Conservation (phyloP, 129 eudicot species). For the Kitagawia praeruptora region DNA sequence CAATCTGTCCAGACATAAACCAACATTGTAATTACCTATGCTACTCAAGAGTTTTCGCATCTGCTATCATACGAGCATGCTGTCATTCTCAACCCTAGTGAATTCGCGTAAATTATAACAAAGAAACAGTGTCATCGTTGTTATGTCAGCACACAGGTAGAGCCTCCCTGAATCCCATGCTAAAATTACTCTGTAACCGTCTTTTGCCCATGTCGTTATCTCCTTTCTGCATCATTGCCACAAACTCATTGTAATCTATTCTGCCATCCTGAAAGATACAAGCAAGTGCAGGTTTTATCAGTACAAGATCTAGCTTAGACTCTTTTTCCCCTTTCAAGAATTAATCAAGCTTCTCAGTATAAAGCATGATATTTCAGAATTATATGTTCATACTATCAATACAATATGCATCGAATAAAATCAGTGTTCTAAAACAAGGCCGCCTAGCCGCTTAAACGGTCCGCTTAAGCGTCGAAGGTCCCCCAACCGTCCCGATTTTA, state of each 20-base stretch:
- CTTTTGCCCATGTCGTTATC: conserved; percentile 33
- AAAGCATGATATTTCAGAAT: too few species aligned
- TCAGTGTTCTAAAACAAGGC: too few species aligned
- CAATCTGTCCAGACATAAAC: not conserved
- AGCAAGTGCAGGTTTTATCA: not conserved
- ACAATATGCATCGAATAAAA: not conserved
- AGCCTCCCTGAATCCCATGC: conserved; percentile 29
- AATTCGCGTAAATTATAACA: not conserved
- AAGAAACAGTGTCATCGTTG: not conserved
- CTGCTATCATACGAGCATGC: not conserved
- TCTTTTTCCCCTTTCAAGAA: too few species aligned
- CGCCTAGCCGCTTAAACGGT: too few species aligned
- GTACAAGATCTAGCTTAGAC: not conserved
- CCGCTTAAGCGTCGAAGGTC: too few species aligned
- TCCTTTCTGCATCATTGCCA: conserved; percentile 49
- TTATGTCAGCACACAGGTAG: conserved; percentile 27
- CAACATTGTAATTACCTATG: not conserved
- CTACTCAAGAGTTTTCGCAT: not conserved
- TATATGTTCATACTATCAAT: too few species aligned
- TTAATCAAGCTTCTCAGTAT: too few species aligned
- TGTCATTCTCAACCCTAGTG: conserved; percentile 1
- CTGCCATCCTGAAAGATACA: conserved; percentile 50
- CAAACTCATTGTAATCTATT: conserved; percentile 59
- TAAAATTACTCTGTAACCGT: conserved; percentile 21
- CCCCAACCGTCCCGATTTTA: too few species aligned